Base-by-base conservation (phyloP, 371 early-diverging fungal genomes). In the Apophysomyces trapeziformis region DNA sequence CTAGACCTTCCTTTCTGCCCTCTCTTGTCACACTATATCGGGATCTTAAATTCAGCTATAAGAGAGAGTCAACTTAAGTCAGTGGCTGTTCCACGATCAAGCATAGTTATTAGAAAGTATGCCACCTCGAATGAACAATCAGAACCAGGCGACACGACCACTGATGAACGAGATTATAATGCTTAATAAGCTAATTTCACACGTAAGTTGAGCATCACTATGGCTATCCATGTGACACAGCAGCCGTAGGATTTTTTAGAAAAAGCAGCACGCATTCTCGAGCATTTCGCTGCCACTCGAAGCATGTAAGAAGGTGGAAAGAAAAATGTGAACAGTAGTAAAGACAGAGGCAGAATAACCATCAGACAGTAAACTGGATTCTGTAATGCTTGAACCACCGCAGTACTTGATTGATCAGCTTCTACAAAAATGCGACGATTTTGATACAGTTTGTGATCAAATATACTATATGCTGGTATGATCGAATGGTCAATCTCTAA, bases 391-490 rank as follows among this genome's bases (percentile, higher is more conserved):
- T 14, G 61, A 66, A 58, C 70, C 76, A 16, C 71, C 75, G 32
- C 66, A 45, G 37, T 54, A 72, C 12, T 56, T 76, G 38, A 65
- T 68, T 26, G 73, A 77, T 37, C 65, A 64, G 14, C 50, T 82
- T 9, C 37, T 73, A 13, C 75, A 77, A 26, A 78, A 78, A 46
- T 79, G 80, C 59, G 78, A 79, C 65, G 71, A 77, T 60, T 77
- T 82, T 61, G 83, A 79, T 63, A 73, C 75, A 0, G 75, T 79
- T 18, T 82, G 83, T 67, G 78, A 82, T 72, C 83, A 82, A 38
- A 73, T 79, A 11, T 76, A 79, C 50, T 79, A 71, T 61, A 74
- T 65, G 7, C 64, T 82, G 54, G 80, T 77, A 76, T 54, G 56
- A 26, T 16, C 6, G 7, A 16, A 5, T 26, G 12, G 16, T 6